These are phyloP conservation scores for Yarrowia porcina DNA, from an alignment of 805 yeast species.

Conservation along the genomic window DNA sequence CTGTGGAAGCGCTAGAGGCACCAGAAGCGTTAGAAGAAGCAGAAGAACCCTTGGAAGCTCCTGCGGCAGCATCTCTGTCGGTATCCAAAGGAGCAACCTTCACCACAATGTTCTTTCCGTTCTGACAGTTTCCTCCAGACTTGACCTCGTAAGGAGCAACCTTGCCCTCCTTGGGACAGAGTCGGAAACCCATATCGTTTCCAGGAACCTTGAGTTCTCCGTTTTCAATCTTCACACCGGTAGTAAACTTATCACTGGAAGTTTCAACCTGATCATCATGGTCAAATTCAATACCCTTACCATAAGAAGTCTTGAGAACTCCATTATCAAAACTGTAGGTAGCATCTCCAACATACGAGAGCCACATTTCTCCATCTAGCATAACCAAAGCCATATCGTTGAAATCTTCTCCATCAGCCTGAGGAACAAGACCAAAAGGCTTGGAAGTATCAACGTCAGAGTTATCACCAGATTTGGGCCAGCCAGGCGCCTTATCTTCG, in stretches of 20 bases:
- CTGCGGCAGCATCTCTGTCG: neutral
- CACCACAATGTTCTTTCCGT: neutral
- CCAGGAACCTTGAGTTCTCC: slow-evolving; percentile 19
- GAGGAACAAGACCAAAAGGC: slow-evolving; percentile 1
- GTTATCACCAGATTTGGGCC: slow-evolving; percentile 9
- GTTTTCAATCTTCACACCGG: neutral
- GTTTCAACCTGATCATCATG: slow-evolving; percentile 17
- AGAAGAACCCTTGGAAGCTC: too few species aligned
- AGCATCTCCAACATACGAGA: neutral
- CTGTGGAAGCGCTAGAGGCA: neutral
- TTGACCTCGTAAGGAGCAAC: slow-evolving; percentile 10
- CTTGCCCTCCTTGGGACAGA: slow-evolving; percentile 7
- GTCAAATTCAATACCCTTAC: slow-evolving; percentile 8
- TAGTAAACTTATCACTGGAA: neutral
- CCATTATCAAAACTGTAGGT: neutral
- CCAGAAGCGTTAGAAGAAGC: neutral
- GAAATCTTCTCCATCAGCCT: neutral
- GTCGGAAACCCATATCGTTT: slow-evolving; percentile 17
- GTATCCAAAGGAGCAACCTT: neutral
- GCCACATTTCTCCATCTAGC: slow-evolving; percentile 19
- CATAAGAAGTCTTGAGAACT: slow-evolving; percentile 7
- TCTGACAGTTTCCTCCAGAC: slow-evolving; percentile 1
- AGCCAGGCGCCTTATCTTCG: neutral
- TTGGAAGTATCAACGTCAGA: slow-evolving; percentile 8
- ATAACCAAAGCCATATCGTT: slow-evolving; percentile 3